Percentiles rank a stretch among this genome's conserved stretches.
These are phyloP conservation scores for Gnomoniopsis sp. DNA, from an alignment of 2,329 filamentous ascomycete genomes.

Conservation along the genomic window DNA sequence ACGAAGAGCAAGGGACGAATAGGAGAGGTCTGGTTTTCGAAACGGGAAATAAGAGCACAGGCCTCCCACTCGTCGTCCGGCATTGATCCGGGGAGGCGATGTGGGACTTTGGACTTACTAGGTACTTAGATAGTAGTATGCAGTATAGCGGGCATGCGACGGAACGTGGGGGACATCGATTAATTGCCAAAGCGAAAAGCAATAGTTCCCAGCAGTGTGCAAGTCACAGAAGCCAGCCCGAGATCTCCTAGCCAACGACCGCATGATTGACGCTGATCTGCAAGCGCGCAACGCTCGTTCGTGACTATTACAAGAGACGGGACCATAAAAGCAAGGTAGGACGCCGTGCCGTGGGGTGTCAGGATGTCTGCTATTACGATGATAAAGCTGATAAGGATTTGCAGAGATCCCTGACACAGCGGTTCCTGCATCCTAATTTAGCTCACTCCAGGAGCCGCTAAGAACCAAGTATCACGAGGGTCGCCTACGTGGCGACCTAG, in stretches of 20 bases:
- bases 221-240: neutral
- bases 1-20: neutral
- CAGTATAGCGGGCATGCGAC: no score
- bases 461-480: neutral
- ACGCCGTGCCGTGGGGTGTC: neutral
- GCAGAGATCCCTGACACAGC: slow-evolving; percentile 4
- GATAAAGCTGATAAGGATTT: neutral
- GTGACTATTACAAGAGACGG: slow-evolving; percentile 1
- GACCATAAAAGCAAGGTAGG: neutral
- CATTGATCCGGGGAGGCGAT: slow-evolving; percentile 1
- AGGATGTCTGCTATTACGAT: neutral
- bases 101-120: neutral
- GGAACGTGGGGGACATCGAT: neutral
- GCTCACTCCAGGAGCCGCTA: neutral
- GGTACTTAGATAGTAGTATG: no score
- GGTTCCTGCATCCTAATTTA: slow-evolving; percentile 7
- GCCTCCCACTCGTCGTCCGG: slow-evolving; percentile 8
- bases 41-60: neutral
- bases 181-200: neutral
- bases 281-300: neutral
- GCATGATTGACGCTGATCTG: neutral
- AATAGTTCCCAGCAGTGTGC: neutral
- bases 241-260: neutral
- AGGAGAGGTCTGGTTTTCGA: neutral
- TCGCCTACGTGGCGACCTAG: slow-evolving; percentile 1